A percentile compares a stretch with the other conserved stretches of the same genome.
Evolutionary conservation across 139 green algal genomes (phyloP).

Genomic region (Chlorella sp.): DNA sequence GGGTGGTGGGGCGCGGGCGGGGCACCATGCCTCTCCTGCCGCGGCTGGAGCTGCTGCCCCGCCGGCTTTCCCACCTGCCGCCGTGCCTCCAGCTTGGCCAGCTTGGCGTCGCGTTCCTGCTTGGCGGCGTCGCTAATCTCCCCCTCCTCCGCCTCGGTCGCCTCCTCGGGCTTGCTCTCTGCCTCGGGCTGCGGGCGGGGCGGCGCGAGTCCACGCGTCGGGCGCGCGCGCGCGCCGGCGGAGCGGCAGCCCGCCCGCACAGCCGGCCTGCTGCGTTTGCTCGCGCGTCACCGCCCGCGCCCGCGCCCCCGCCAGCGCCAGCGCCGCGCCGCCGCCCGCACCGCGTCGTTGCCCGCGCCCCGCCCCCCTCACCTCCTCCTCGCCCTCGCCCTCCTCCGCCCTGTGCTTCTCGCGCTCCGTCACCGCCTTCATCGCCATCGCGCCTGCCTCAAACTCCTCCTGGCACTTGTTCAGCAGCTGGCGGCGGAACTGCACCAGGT

Average conservation of each 20-base stretch:
- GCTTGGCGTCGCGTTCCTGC: constrained; percentile 7
- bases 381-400: constrained; percentile 43
- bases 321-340: too few relatives aligned
- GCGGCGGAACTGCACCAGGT: constrained; percentile 79
- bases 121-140: constrained; percentile 12
- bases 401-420: constrained; percentile 55
- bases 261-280: constrained; percentile 29
- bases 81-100: too few relatives aligned
- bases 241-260: background rate
- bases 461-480: constrained; percentile 99
- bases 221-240: too few relatives aligned
- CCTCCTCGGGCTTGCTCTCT: constrained; percentile 40
- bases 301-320: too few relatives aligned
- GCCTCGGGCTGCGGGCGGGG: too few relatives aligned
- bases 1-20: too few relatives aligned
- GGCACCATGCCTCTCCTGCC: too few relatives aligned
- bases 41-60: too few relatives aligned
- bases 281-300: constrained; percentile 22
- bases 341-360: too few relatives aligned
- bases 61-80: too few relatives aligned
- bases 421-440: constrained; percentile 61
- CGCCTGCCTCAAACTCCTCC: constrained; percentile 91
- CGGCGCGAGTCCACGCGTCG: too few relatives aligned
- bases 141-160: constrained; percentile 40
- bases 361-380: constrained; percentile 44